Evolutionary conservation across 805 yeast species (phyloP), one percentile per base, ranked within the genome.

Genomic region (Ogataea corticis): DNA sequence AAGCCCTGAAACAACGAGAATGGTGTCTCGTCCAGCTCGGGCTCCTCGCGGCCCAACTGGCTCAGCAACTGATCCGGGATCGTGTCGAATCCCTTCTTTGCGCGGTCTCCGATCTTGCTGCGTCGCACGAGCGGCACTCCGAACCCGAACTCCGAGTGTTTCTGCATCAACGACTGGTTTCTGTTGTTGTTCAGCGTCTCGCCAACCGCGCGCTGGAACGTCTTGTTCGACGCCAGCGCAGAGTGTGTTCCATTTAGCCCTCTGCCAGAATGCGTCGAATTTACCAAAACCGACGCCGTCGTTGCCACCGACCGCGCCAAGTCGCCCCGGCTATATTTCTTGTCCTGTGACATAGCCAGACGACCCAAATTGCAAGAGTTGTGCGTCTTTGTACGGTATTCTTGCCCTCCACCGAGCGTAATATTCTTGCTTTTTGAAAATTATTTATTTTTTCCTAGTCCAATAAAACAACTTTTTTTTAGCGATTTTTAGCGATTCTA

Each of bases 1-100:
- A 85, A 83, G 1, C 91, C 90, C 62, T 85, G 91, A 56, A 76
- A 83, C 17, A 85, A 63, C 2, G 89, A 79, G 51, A 77, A 79
- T 7, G 58, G 58, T 4, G 43, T 33, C 14, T 27, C 49, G 1
- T 32, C 44, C 17, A 16, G 39, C n/a, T 46, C 46, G 13, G 42
- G 34, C 15, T 48, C 49, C 9, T 34, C 39, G 59, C 62, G 1
- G 4, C 87, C 87, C 14, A 83, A 63, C 41, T 82, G 80, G 7
- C 65, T 59, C 28, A 86, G 67, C 50, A 85, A 55, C 29, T 82
- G 87, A 52, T 82, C 87, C 14, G 86, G 76, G n/a, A 85, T 68
- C 41, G 73, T 66, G 25, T 77, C 70, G 44, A 79, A 65, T 23
- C 79, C 77, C 50, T 75, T 72, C 34, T 52, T 51, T 16, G 28